Evolutionary conservation across 2,329 filamentous ascomycete genomes (phyloP), one percentile per base, ranked within the genome.

Genomic region (Plenodomus tracheiphilus): DNA sequence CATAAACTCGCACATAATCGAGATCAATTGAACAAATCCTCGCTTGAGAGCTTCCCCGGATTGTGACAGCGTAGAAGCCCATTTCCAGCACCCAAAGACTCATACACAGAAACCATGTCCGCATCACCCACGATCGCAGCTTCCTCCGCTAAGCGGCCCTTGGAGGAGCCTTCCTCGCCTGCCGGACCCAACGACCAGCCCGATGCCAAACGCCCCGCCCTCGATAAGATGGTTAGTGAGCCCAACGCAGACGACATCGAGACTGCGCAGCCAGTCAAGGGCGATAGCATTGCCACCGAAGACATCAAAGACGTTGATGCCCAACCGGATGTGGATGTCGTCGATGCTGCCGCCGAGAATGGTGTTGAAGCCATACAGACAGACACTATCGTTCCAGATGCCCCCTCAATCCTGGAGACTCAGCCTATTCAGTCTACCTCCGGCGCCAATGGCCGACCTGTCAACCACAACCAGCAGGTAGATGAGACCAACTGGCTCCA

Each of bases 401-500:
- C 81, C 36, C 51, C 68, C 28, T 55, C 59, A 41, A 65, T 74
- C 28, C 63, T 77, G 39, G 81, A 84, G 48, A 80, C 81, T 16
- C 83, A 85, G 61, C 81, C 81, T 20, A 82, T 84, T 54, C 79
- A 82, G 61, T 81, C 81, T 18, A 83, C 80, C 39, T 76, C 80
- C 50, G 77, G 79, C 32, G 74, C 74, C 49, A 81, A 79, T 55
- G 81, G 83, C 51, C 76, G 77, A 36, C 69, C 76, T 41, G 70
- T 71, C 66, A 60, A 75, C 67, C 62, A 79, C 55, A 69, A 65
- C 71, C 78, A 72, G 74, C 80, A 78, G 68, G 85, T 94, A 64
- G 94, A 99, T 69, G 94, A 99, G 79, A 91, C 89, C 40, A 87
- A 87, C 39, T 99, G 94, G 93, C 92, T 99, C 61, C 94, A 99